Conservation (phyloP, 2,329 filamentous ascomycete species). For the Colletotrichum tanaceti region DNA sequence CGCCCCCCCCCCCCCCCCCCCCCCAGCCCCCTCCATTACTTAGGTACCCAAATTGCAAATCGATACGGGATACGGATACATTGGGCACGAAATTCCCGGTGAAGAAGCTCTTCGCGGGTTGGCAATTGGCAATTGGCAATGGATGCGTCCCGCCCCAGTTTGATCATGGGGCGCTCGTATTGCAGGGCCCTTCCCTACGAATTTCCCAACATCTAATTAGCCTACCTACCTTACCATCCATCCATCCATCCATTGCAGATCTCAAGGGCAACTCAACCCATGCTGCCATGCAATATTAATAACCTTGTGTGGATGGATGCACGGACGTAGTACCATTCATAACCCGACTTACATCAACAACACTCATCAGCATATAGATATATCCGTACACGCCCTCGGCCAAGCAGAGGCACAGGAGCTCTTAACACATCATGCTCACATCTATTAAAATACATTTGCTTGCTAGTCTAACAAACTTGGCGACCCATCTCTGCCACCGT, state of each 20-base stretch:
- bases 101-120: neutral
- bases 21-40: conserved; percentile 40
- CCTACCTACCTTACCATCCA: neutral
- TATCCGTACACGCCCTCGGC: no score
- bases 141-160: conserved; percentile 11
- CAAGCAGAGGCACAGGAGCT: neutral
- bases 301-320: neutral
- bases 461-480: conserved; percentile 41
- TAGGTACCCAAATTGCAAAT: conserved; percentile 25
- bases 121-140: neutral
- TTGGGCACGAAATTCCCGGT: conserved; percentile 9
- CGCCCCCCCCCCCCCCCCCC: no score
- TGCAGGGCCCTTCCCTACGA: conserved; percentile 37
- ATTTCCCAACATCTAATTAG: conserved; percentile 13
- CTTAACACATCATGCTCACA: conserved; percentile 44
- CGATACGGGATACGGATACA: no score
- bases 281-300: neutral
- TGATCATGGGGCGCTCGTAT: conserved; percentile 19
- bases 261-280: neutral
- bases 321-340: neutral
- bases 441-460: conserved; percentile 57
- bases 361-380: neutral
- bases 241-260: neutral
- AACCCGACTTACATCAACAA: neutral
- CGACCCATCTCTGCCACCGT: conserved; percentile 18